Base-by-base conservation (phyloP, 805 yeast species). In the Spathaspora boniae region DNA sequence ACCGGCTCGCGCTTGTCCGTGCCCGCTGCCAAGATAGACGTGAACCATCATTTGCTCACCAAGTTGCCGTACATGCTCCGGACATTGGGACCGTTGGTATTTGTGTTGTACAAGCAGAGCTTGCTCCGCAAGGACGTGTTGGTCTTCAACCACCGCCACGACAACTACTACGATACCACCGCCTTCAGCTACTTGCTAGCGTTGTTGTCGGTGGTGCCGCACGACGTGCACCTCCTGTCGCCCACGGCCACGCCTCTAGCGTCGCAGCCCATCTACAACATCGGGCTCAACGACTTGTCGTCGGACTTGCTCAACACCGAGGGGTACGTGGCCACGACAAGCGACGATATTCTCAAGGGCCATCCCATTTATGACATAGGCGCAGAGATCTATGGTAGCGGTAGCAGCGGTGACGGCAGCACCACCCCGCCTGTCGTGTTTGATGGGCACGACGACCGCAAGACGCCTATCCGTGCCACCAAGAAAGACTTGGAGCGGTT, bases 271-370 rank as follows among this genome's bases (percentile, higher is more conserved):
- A 43, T 82, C n/a, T 84, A 76, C 56, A 77, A 76, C 36, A 69
- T 83, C 19, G 77, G 83, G 15, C 69, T 84, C 21, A 69, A 71
- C 34, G 91, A 84, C 51, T 33, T 68, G 58, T 50, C 46, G 69
- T 18, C 16, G 9, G 19, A 41, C 8, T 42, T 56, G 26, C 16
- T 46, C 2, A 33, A 45, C 20, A 31, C 41, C 9, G 31, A 49
- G 11, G 72, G 75, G 2, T 80, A 60, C 45, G 61, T 81, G 26
- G 88, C 81, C 2, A 65, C 76, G 5, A 80, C 91, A 2, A 72
- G 81, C 16, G 94, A 84, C 49, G 80, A 75, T 29, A 74, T 84
- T 16, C 60, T 79, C 47, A 76, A 70, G 41, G 81, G 79, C 44
- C 49, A 50, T 11, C 59, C 64, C 8, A 44, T 78, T 3, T 81